Percentiles rank a stretch among this genome's conserved stretches.
Conservation (phyloP, 805 yeast species). For the Cyberlindnera xishuangbannaensis region DNA sequence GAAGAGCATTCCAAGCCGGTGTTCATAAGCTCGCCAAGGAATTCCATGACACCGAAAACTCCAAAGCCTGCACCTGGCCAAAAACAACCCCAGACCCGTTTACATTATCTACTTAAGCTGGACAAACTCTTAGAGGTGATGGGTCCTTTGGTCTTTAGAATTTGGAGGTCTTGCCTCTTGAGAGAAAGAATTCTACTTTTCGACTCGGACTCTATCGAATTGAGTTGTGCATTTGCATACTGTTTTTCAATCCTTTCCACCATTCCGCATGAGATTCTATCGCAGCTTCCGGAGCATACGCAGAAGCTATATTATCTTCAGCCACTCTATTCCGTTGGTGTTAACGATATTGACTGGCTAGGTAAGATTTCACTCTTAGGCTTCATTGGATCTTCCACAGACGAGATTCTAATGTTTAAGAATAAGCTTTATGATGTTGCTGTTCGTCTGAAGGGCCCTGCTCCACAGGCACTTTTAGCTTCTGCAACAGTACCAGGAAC, state of each 20-base stretch:
- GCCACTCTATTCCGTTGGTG: slow-evolving; percentile 59
- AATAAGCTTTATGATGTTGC: slow-evolving; percentile 43
- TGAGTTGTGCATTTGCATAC: slow-evolving; percentile 47
- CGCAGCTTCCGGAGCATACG: slow-evolving; percentile 27
- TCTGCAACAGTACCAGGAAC: slow-evolving; percentile 8
- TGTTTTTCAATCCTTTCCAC: slow-evolving; percentile 55
- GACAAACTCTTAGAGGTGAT: slow-evolving; percentile 40
- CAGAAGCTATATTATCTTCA: slow-evolving; percentile 18
- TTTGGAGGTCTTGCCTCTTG: slow-evolving; percentile 58
- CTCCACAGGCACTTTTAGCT: slow-evolving; percentile 12
- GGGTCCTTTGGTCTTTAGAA: slow-evolving; percentile 61
- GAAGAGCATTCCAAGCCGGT: slow-evolving; percentile 13
- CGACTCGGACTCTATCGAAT: slow-evolving; percentile 31
- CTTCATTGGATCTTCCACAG: slow-evolving; percentile 60
- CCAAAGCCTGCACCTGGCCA: neutral
- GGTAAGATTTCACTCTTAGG: slow-evolving; percentile 23
- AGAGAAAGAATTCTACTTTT: slow-evolving; percentile 51
- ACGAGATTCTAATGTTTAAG: slow-evolving; percentile 56
- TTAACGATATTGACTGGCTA: slow-evolving; percentile 46
- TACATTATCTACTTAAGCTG: slow-evolving; percentile 43
- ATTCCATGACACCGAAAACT: too few relatives aligned
- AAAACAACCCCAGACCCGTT: slow-evolving; percentile 12
- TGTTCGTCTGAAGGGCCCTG: slow-evolving; percentile 19
- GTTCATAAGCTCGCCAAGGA: slow-evolving; percentile 12
- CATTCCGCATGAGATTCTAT: slow-evolving; percentile 50